Base-by-base conservation (phyloP, 2,329 filamentous ascomycete species). In the Nothophoma quercina region DNA sequence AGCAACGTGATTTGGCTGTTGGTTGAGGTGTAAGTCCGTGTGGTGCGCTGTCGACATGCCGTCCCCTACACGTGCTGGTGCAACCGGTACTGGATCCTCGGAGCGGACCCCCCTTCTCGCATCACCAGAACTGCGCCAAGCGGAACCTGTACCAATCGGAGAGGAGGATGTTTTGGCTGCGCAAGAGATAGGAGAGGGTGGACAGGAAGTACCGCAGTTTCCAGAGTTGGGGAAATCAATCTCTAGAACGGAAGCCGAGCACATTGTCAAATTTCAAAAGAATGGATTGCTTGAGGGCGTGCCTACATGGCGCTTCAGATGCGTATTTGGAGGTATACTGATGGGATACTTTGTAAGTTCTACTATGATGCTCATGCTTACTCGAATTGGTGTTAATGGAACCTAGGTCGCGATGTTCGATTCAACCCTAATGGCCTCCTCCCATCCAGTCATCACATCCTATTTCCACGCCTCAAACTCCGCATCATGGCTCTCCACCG, bases 401-500 rank as follows among this genome's bases (percentile, higher is more conserved):
- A n/a, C n/a, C 1, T 22, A 75, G 73, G 60, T 75, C 50, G 67
- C 72, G 13, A 72, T 73, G 66, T 93, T 93, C 67, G 90, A 93
- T 76, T 83, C 84, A 9, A 93, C 89, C 4, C 83, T 93, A 60
- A 92, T 93, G 89, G 89, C 89, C 4, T 91, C 88, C 2, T 88
- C 83, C 33, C 90, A 95, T 71, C 89, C 90, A 0, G 88, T 90
- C 51, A 91, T 93, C 56, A 92, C 89, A 0, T 91, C 88, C 0
- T 86, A 93, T 71, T 93, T 93, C 72, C 78, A 86, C 55, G 84
- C 88, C 40, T 89, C 89, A 25, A 91, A 93, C 71, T 85, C 85
- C 38, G 90, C 90, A 3, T 91, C 89, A 2, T 95, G 90, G 90
- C 79, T 93, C 4, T 91, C 89, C 1, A 93, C 90, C 0, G 85